Evolutionary conservation across 83 land plant species (phyloP).

Genomic region (Picea mariana): DNA sequence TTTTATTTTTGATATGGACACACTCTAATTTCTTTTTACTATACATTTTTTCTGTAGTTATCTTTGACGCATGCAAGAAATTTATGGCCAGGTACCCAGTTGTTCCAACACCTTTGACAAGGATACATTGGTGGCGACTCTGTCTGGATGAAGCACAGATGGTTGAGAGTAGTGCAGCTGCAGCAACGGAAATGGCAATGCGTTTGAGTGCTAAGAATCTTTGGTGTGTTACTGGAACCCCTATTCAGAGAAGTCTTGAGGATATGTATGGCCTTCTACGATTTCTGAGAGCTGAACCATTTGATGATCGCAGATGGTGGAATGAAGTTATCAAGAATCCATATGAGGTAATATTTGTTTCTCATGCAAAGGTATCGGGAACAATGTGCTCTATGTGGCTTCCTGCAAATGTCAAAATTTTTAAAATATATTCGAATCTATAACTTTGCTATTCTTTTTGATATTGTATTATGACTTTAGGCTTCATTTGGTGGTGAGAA

Average conservation of each 20-base stretch:
- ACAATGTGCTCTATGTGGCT: background rate
- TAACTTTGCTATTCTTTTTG: background rate
- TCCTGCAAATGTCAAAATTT: background rate
- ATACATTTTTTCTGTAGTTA: background rate
- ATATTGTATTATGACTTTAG: background rate
- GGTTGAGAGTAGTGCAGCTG: slow-evolving; percentile 86
- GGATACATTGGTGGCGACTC: slow-evolving; percentile 89
- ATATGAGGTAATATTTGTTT: slow-evolving; percentile 73
- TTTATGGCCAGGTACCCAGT: slow-evolving; percentile 79
- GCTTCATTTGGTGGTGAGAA: background rate
- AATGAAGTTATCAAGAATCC: slow-evolving; percentile 77
- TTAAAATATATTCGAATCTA: background rate
- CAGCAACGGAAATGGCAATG: slow-evolving; percentile 98
- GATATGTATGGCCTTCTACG: slow-evolving; percentile 85
- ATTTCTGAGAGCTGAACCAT: slow-evolving; percentile 81
- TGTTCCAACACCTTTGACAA: slow-evolving; percentile 84
- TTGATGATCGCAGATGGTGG: slow-evolving; percentile 86
- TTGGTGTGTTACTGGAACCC: slow-evolving; percentile 99
- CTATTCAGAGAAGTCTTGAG: slow-evolving; percentile 91
- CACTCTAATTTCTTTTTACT: background rate
- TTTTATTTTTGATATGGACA: background rate
- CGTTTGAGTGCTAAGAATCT: slow-evolving; percentile 75
- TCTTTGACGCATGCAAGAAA: slow-evolving; percentile 14
- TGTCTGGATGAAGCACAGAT: slow-evolving; percentile 99
- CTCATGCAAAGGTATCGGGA: background rate